Percentiles rank a stretch among this genome's conserved stretches.
Evolutionary conservation across 805 yeast genomes (phyloP).

Genomic region (Candida chauliodis): DNA sequence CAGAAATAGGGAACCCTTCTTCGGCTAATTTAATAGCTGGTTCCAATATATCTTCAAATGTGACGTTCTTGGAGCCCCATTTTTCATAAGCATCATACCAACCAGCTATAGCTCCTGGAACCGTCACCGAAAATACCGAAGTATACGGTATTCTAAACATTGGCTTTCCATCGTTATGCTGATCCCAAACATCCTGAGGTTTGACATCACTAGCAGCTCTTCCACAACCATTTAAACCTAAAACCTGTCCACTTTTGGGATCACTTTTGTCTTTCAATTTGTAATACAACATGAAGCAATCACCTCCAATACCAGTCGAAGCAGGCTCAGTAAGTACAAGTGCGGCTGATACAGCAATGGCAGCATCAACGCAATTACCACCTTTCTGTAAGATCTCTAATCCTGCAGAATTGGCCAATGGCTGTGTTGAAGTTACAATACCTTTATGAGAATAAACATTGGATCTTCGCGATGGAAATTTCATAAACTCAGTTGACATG

Average conservation of each 20-base stretch:
- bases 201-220: conserved; percentile 52
- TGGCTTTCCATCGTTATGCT: conserved; percentile 34
- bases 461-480: conserved; percentile 60
- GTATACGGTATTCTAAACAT: conserved; percentile 48
- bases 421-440: conserved; percentile 72
- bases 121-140: conserved; percentile 61
- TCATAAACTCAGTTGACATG: conserved; percentile 18
- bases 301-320: conserved; percentile 66
- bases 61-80: conserved; percentile 72
- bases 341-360: conserved; percentile 57
- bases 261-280: conserved; percentile 37
- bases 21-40: conserved; percentile 72
- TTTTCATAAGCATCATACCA: conserved; percentile 66
- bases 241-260: conserved; percentile 32
- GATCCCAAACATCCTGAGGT: conserved; percentile 45
- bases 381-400: conserved; percentile 61
- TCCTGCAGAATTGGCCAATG: conserved; percentile 74
- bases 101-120: conserved; percentile 79
- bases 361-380: conserved; percentile 70
- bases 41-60: conserved; percentile 52
- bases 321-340: conserved; percentile 55
- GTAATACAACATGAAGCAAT: conserved; percentile 62
- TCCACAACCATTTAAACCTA: conserved; percentile 76
- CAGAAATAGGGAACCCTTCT: conserved; percentile 61
- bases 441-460: conserved; percentile 72